Evolutionary conservation across 306 rosid genomes (phyloP).

Genomic region (Elaeagnus macrophylla): DNA sequence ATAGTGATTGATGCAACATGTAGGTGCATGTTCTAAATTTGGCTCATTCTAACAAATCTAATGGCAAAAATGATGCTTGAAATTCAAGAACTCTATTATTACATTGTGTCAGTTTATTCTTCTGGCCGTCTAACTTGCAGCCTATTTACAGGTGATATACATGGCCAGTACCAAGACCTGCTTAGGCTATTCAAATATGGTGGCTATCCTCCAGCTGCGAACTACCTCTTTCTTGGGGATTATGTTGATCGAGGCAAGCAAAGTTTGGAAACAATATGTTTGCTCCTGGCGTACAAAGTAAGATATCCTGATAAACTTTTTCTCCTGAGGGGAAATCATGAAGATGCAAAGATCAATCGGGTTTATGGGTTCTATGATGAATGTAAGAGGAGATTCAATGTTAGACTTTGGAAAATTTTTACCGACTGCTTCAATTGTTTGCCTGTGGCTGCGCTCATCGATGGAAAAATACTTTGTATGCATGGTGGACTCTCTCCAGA

Average conservation of each 20-base stretch:
- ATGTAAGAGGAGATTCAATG: slow-evolving; percentile 78
- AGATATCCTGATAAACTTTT: slow-evolving; percentile 52
- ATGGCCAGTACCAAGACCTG: slow-evolving; percentile 73
- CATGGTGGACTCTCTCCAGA: slow-evolving; percentile 80
- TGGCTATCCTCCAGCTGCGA: slow-evolving; percentile 64
- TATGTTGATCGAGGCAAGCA: slow-evolving; percentile 86
- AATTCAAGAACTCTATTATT: slow-evolving; percentile 6
- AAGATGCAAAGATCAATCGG: slow-evolving; percentile 77
- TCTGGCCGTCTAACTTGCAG: slow-evolving; percentile 23
- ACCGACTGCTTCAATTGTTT: slow-evolving; percentile 73
- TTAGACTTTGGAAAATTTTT: slow-evolving; percentile 78
- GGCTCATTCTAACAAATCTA: not conserved
- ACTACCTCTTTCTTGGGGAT: slow-evolving; percentile 72
- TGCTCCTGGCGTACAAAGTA: slow-evolving; percentile 73
- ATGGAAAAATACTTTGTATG: slow-evolving; percentile 67
- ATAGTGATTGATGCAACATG: no score
- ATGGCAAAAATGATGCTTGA: slow-evolving; percentile 1
- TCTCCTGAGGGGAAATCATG: slow-evolving; percentile 82
- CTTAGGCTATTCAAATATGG: slow-evolving; percentile 58
- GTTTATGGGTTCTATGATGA: slow-evolving; percentile 80
- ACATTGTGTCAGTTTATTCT: slow-evolving; percentile 9
- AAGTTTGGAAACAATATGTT: slow-evolving; percentile 79
- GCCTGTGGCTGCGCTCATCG: slow-evolving; percentile 78
- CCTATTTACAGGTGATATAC: slow-evolving; percentile 65
- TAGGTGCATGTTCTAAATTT: no score